Percentiles rank a stretch among this genome's conserved stretches.
These are phyloP conservation scores for Theobroma cacao DNA, from an alignment of 345 rosid species.

Conservation along the genomic window DNA sequence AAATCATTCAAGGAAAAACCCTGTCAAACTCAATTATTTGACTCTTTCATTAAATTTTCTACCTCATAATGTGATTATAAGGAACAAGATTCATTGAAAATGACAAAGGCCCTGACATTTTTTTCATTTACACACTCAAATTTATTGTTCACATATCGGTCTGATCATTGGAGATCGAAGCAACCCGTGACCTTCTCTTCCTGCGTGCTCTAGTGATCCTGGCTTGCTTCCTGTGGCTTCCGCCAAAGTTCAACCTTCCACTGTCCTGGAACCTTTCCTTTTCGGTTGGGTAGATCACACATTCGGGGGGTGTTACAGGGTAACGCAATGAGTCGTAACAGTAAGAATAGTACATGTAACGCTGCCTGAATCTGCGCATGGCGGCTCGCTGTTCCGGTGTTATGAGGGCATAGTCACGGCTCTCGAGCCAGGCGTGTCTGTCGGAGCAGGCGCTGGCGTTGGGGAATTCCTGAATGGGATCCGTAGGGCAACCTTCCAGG, in stretches of 20 bases:
- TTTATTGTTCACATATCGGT: neutral
- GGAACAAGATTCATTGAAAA: neutral
- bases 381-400: conserved; percentile 36
- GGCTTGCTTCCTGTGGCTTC: conserved; percentile 41
- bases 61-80: neutral
- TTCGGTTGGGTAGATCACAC: conserved; percentile 52
- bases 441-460: conserved; percentile 29
- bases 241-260: conserved; percentile 75
- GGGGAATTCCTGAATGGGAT: conserved; percentile 55
- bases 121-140: neutral
- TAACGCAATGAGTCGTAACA: conserved; percentile 71
- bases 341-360: conserved; percentile 86
- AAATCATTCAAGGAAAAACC: neutral
- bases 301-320: conserved; percentile 56
- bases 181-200: conserved; percentile 2
- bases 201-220: conserved; percentile 14
- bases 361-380: conserved; percentile 70
- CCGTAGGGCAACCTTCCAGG: conserved; percentile 67
- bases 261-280: conserved; percentile 54
- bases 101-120: neutral
- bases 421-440: conserved; percentile 28
- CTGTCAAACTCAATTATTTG: neutral
- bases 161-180: neutral
- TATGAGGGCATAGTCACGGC: conserved; percentile 42
- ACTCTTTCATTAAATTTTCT: neutral